Percentiles rank a stretch among this genome's conserved stretches.
These are phyloP conservation scores for Adansonia madagascariensis DNA, from an alignment of 441 rosid genomes.

Conservation along the genomic window DNA sequence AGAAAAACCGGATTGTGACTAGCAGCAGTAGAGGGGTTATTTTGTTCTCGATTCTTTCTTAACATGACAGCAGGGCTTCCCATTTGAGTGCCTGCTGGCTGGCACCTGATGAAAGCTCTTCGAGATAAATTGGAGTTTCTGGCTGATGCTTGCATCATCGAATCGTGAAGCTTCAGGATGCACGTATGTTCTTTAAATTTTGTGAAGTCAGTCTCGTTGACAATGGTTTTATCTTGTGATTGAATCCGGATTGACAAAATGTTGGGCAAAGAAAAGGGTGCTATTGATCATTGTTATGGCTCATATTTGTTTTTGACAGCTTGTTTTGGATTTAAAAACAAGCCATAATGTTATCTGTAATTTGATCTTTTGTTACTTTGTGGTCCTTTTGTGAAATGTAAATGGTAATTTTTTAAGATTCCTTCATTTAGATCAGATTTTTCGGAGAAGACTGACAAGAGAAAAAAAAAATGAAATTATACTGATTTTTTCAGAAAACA, in stretches of 20 bases:
- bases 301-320: not conserved
- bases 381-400: constrained; percentile 33
- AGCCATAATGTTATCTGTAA: constrained; percentile 39
- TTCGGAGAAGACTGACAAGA: not conserved
- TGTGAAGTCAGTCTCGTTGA: constrained; percentile 14
- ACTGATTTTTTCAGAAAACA: not conserved
- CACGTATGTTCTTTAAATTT: constrained; percentile 5
- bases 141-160: constrained; percentile 5
- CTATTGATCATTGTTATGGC: not conserved
- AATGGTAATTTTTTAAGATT: constrained; percentile 32
- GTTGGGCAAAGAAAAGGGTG: constrained; percentile 21
- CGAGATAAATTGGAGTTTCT: constrained; percentile 11
- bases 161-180: not conserved
- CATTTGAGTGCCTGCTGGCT: constrained; percentile 41
- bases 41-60: constrained; percentile 59
- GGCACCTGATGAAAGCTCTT: constrained; percentile 18
- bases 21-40: constrained; percentile 20
- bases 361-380: constrained; percentile 29
- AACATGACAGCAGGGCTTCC: constrained; percentile 62
- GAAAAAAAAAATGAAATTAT: constrained; percentile 24
- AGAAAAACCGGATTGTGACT: constrained; percentile 57
- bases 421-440: constrained; percentile 19
- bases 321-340: constrained; percentile 1
- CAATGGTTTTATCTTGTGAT: constrained; percentile 21
- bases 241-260: not conserved